Conservation (phyloP, 1,284 basidiomycete species). For the Rhodotorula sp. region DNA sequence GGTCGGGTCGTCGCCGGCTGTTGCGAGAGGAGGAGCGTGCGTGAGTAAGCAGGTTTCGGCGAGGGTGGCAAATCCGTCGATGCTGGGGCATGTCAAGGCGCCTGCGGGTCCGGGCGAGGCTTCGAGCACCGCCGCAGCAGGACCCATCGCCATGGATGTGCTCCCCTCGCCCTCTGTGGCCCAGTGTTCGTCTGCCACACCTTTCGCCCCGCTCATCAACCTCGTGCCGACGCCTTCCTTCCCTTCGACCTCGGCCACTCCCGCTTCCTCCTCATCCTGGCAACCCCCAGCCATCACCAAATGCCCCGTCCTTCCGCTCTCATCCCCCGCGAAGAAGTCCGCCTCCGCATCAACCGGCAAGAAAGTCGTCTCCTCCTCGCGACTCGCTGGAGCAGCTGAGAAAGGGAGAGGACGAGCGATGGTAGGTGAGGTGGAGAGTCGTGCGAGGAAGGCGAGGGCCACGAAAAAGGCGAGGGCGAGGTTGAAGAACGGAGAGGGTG, state of each 20-base stretch:
- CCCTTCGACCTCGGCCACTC: background rate
- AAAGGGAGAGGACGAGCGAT: background rate
- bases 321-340: conserved; percentile 1
- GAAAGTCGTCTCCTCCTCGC: conserved; percentile 5
- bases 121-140: too few relatives aligned
- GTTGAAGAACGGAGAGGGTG: too few relatives aligned
- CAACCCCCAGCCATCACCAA: too few relatives aligned
- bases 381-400: background rate
- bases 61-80: background rate
- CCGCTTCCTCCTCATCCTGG: too few relatives aligned
- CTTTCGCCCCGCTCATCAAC: conserved; percentile 1
- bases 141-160: too few relatives aligned
- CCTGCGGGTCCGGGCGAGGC: too few relatives aligned
- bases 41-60: background rate
- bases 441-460: conserved; percentile 12
- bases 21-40: too few relatives aligned
- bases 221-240: background rate
- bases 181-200: too few relatives aligned
- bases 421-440: conserved; percentile 1
- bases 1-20: background rate
- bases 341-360: background rate
- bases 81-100: background rate
- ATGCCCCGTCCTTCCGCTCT: background rate
- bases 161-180: background rate
- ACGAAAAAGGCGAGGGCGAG: background rate